Conservation (phyloP, 192 early-diverging fungal genomes). For the Backusella mclennaniae region DNA sequence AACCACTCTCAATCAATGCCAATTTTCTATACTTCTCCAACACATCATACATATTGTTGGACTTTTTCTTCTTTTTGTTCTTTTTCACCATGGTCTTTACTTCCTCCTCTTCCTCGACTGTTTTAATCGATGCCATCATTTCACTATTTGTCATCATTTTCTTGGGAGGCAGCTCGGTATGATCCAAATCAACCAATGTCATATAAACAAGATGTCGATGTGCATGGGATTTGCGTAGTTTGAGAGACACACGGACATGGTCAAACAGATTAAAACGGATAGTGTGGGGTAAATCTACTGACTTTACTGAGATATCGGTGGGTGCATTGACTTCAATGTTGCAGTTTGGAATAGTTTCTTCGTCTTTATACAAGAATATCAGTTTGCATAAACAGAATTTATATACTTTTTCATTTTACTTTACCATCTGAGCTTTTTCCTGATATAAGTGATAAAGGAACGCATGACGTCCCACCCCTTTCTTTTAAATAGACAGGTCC, state of each 20-base stretch:
- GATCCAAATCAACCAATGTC: constrained; percentile 55
- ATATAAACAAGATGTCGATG: constrained; percentile 64
- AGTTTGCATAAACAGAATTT: not conserved
- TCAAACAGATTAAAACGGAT: constrained; percentile 62
- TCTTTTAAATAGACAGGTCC: constrained; percentile 70
- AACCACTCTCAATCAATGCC: constrained; percentile 16
- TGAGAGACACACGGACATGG: constrained; percentile 57
- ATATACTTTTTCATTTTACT: not conserved
- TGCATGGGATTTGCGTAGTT: constrained; percentile 57
- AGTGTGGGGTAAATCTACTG: constrained; percentile 32
- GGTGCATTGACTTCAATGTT: constrained; percentile 48
- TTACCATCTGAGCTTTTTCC: constrained; percentile 41
- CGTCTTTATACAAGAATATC: constrained; percentile 21
- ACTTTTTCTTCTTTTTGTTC: constrained; percentile 17
- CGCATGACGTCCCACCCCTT: constrained; percentile 46
- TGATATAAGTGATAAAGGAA: constrained; percentile 62
- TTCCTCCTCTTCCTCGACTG: not conserved
- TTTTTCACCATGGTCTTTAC: not conserved
- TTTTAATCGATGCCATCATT: constrained; percentile 18
- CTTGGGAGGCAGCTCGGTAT: constrained; percentile 12
- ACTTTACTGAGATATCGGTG: constrained; percentile 44
- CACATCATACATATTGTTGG: constrained; percentile 35
- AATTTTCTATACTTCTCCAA: constrained; percentile 43
- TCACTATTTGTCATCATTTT: constrained; percentile 24
- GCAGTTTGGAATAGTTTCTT: constrained; percentile 28